Evolutionary conservation across 441 rosid species (phyloP).

Genomic region (Corymbia calophylla): DNA sequence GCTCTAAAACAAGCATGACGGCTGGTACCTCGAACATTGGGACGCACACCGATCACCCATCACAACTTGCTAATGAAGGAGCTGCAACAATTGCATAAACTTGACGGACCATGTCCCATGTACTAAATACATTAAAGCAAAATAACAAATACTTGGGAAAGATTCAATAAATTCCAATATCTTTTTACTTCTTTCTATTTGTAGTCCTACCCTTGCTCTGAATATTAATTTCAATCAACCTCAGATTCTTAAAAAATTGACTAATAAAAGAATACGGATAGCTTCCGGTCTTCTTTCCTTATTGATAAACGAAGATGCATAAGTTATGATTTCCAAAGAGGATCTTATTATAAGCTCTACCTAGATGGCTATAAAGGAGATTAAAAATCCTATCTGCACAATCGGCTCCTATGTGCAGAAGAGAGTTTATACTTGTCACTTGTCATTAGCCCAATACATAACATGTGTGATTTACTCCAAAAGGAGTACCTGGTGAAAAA

Average conservation of each 20-base stretch:
- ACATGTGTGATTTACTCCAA: background rate
- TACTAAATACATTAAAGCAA: background rate
- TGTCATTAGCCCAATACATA: background rate
- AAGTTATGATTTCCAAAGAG: background rate
- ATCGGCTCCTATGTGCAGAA: background rate
- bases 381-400: background rate
- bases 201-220: background rate
- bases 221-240: background rate
- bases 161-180: background rate
- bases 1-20: background rate
- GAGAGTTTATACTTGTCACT: background rate
- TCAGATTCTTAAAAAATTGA: background rate
- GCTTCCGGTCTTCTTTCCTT: background rate
- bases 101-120: background rate
- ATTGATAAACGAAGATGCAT: background rate
- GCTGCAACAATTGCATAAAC: background rate
- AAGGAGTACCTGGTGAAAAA: background rate
- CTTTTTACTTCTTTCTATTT: background rate
- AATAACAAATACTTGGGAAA: background rate
- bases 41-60: background rate
- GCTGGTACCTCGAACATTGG: background rate
- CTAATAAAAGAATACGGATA: background rate
- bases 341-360: background rate
- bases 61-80: background rate
- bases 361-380: background rate